Conservation (phyloP, 2,329 filamentous ascomycete species). For the Diaporthe sp. region DNA sequence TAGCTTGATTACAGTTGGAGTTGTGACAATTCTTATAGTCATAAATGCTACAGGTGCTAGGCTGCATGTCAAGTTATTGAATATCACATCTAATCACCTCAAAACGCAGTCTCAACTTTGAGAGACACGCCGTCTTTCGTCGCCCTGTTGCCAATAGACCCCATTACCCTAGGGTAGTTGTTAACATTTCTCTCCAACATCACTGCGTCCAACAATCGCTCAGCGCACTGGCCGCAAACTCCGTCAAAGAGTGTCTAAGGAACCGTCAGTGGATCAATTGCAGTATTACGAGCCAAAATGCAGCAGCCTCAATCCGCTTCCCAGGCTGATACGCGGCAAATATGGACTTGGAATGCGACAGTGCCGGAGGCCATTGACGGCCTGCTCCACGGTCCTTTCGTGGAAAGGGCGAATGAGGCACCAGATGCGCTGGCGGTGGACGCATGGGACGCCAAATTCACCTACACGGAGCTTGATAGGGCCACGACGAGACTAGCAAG, state of each 20-base stretch:
- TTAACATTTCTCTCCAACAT: neutral
- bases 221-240: no score
- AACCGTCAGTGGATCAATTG: neutral
- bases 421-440: constrained; percentile 3
- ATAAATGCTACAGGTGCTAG: neutral
- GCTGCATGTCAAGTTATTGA: neutral
- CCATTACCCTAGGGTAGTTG: neutral
- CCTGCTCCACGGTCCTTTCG: neutral
- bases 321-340: neutral
- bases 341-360: neutral
- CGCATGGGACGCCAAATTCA: neutral
- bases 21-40: neutral
- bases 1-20: no score
- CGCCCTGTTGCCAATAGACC: neutral
- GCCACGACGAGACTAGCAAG: neutral
- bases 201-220: neutral
- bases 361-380: neutral
- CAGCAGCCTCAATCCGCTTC: neutral
- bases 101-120: neutral
- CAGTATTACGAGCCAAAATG: neutral
- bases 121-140: neutral
- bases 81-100: neutral
- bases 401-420: neutral
- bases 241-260: no score
- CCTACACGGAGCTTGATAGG: neutral